Percentiles rank a stretch among this genome's conserved stretches.
Evolutionary conservation across 1,139 yeast genomes (phyloP).

Genomic region (Zygotorulaspora mrakii): DNA sequence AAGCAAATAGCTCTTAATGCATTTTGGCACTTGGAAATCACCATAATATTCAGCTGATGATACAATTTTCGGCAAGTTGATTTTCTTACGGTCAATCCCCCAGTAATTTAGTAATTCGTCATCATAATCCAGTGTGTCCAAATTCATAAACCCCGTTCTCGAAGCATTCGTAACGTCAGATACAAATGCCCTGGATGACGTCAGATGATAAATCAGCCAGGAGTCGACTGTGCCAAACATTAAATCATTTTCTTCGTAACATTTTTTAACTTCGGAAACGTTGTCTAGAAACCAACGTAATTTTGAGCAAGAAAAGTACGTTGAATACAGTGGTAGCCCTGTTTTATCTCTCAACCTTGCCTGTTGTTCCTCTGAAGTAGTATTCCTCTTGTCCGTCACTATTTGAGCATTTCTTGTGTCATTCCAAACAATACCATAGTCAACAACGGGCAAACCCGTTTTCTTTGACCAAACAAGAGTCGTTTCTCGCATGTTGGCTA

Average conservation of each 20-base stretch:
- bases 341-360: constrained; percentile 61
- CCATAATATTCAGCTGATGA: constrained; percentile 83
- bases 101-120: constrained; percentile 71
- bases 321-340: constrained; percentile 77
- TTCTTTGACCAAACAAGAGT: constrained; percentile 83
- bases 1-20: constrained; percentile 50
- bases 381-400: constrained; percentile 60
- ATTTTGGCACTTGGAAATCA: constrained; percentile 55
- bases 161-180: constrained; percentile 92
- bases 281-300: constrained; percentile 87
- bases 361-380: constrained; percentile 55
- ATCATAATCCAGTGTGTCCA: constrained; percentile 73
- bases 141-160: constrained; percentile 86
- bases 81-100: constrained; percentile 67
- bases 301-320: constrained; percentile 90
- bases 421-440: constrained; percentile 90
- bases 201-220: constrained; percentile 85
- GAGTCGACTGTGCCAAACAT: constrained; percentile 95
- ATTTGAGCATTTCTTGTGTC: constrained; percentile 82
- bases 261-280: constrained; percentile 60
- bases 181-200: constrained; percentile 66
- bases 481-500: constrained; percentile 95
- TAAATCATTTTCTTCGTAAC: constrained; percentile 71
- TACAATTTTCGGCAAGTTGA: constrained; percentile 72
- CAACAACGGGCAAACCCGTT: constrained; percentile 78